These are phyloP conservation scores for Cladophialophora exuberans DNA, from an alignment of 2,329 filamentous ascomycete genomes.

Conservation along the genomic window DNA sequence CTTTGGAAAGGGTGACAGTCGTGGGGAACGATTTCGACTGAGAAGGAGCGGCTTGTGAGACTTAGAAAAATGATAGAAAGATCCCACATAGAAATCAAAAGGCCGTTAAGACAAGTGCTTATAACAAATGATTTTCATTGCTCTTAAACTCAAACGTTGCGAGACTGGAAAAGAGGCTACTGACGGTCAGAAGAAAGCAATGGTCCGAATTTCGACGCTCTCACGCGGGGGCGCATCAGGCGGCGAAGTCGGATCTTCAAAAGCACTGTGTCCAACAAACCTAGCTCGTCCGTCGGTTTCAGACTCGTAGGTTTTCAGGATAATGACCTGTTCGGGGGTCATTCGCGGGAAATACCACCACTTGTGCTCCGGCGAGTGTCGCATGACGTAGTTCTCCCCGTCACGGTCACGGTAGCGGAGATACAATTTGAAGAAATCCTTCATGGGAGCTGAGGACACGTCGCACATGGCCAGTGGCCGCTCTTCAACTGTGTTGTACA, in stretches of 20 bases:
- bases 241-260: slow-evolving; percentile 41
- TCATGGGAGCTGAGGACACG: slow-evolving; percentile 38
- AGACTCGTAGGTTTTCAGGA: slow-evolving; percentile 46
- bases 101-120: too few species aligned
- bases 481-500: slow-evolving; percentile 43
- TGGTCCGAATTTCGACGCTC: slow-evolving; percentile 46
- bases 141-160: too few species aligned
- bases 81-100: too few species aligned
- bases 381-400: slow-evolving; percentile 48
- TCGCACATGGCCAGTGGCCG: slow-evolving; percentile 48
- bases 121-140: too few species aligned
- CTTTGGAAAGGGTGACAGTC: too few species aligned
- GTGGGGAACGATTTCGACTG: too few species aligned
- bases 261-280: slow-evolving; percentile 46
- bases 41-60: too few species aligned
- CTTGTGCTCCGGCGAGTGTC: slow-evolving; percentile 39
- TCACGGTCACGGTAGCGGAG: slow-evolving; percentile 44
- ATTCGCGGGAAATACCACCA: slow-evolving; percentile 49
- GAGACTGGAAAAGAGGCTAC: too few species aligned
- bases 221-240: slow-evolving; percentile 41
- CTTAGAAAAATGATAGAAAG: too few species aligned
- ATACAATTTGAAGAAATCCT: slow-evolving; percentile 48
- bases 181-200: slow-evolving; percentile 46
- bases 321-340: slow-evolving; percentile 41
- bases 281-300: slow-evolving; percentile 38